These are phyloP conservation scores for Canna indica DNA, from an alignment of 176 grass and related monocot genomes.

Conservation along the genomic window DNA sequence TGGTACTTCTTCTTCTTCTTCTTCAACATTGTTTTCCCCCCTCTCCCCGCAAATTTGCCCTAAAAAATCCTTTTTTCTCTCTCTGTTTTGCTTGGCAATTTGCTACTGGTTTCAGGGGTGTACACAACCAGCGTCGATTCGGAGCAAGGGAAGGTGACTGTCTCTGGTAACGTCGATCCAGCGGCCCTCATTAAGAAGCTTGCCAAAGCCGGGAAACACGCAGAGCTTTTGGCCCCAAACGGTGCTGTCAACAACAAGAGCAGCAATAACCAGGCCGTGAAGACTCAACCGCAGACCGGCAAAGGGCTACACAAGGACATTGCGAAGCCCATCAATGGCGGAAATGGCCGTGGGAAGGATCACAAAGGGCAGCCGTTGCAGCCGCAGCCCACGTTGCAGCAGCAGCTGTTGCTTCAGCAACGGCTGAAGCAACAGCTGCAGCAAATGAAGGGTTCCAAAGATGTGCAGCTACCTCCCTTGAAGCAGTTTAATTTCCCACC, in stretches of 20 bases:
- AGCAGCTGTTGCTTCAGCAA: conserved; percentile 1
- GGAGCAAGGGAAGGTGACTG: conserved; percentile 70
- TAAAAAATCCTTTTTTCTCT: not conserved
- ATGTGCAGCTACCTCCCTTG: conserved; percentile 48
- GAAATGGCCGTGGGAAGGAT: not conserved
- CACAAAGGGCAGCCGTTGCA: conserved; percentile 14
- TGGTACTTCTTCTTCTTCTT: conserved; percentile 26
- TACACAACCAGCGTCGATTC: conserved; percentile 54
- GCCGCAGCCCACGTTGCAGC: not conserved
- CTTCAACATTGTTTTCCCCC: too few species aligned
- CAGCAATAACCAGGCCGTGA: conserved; percentile 40
- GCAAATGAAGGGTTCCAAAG: conserved; percentile 67
- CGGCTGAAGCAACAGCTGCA: conserved; percentile 39
- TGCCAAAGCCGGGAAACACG: conserved; percentile 75
- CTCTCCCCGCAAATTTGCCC: too few species aligned
- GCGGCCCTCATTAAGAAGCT: conserved; percentile 78
- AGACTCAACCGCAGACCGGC: conserved; percentile 32
- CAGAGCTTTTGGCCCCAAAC: conserved; percentile 61
- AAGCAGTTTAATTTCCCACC: conserved; percentile 52
- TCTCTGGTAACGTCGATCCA: conserved; percentile 62
- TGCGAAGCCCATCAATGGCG: not conserved
- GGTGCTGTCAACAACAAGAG: not conserved
- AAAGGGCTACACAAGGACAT: conserved; percentile 16
- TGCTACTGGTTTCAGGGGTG: conserved; percentile 35
- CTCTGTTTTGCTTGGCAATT: not conserved